Base-by-base conservation (phyloP, 768 basidiomycete genomes). In the Lentinula boryana region DNA sequence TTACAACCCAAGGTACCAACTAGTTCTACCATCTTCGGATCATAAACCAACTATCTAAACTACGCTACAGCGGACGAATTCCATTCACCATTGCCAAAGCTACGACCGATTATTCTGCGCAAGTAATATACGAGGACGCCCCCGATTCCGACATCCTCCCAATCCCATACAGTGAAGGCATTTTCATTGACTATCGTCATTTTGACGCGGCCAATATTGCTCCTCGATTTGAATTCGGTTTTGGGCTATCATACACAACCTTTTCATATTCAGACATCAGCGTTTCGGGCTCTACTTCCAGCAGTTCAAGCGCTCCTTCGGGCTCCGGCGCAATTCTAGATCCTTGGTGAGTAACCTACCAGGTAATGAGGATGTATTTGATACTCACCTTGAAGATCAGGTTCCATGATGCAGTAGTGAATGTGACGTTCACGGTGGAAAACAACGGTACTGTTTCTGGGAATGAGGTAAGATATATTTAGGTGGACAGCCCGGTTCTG, bases 101-200 rank as follows among this genome's bases (percentile, higher is more conserved):
- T 32, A 62, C 72, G 15, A 64, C 67, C 32, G 88, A 89, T 69
- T 89, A 89, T 66, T 71, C 80, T 6, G 84, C 85, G 1, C 75
- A 83, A 64, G 72, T 84, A 16, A 70, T 75, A 16, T 71, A 70
- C 63, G 8, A 21, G 13, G 56, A 57, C 41, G 38, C 56, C 21
- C 56, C 33, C 5, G 74, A 69, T 64, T 75, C 72, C 27, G 62
- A 71, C 62, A 75, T 75, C 16, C 68, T 79, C 12, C 79, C 80
- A 60, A 80, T 88, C 56, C 74, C 79, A 10, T 88, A 88, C 67
- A 78, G 66, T 44, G 86, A 88, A 66, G 82, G 83, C 5, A 62
- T 86, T 10, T 79, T 80, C 64, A 76, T 86, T 60, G 84, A 83
- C 64, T 84, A 86, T 66, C 61, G 58, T 38, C 62, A 38, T 27